phyloP scores from a whole-genome alignment of 441 rosid genomes.

The Aleurites moluccanus region DNA sequence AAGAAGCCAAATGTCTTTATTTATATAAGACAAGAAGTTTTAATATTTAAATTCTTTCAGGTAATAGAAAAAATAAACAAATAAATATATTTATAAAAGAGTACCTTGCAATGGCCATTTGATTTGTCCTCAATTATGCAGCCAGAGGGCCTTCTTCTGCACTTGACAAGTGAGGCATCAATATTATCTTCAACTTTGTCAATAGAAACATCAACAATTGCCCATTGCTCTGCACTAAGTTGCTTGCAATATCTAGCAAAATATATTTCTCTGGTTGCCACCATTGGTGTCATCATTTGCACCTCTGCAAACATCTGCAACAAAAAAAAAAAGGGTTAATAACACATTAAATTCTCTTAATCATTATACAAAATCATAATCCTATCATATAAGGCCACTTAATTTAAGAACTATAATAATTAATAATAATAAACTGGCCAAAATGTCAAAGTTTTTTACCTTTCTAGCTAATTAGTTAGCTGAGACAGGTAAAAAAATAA shows the following conservation, averaged over 20 bases:
- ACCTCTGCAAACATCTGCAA: conserved; percentile 95
- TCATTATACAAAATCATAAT: no score
- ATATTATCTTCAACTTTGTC: conserved; percentile 80
- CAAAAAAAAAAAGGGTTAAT: neutral
- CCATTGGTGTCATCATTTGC: conserved; percentile 93
- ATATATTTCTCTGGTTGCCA: conserved; percentile 88
- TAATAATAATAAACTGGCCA: neutral
- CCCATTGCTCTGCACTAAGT: conserved; percentile 85
- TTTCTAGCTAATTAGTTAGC: neutral
- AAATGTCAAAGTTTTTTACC: conserved; percentile 10
- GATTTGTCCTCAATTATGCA: conserved; percentile 90
- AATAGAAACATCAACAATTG: conserved; percentile 80
- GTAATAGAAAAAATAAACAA: neutral
- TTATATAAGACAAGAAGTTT: neutral
- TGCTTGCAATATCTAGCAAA: conserved; percentile 80
- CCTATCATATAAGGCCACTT: no score
- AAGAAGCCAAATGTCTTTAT: neutral
- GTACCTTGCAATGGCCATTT: conserved; percentile 91
- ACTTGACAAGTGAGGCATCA: conserved; percentile 76
- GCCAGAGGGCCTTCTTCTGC: conserved; percentile 93
- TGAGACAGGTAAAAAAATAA: neutral
- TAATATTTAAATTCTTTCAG: neutral
- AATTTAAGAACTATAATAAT: no score
- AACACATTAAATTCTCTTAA: no score
- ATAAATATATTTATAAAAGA: no score